Percentiles rank a stretch among this genome's conserved stretches.
Evolutionary conservation across 495 filamentous ascomycete genomes (phyloP).

Genomic region (Penicillium cosmopolitanum): DNA sequence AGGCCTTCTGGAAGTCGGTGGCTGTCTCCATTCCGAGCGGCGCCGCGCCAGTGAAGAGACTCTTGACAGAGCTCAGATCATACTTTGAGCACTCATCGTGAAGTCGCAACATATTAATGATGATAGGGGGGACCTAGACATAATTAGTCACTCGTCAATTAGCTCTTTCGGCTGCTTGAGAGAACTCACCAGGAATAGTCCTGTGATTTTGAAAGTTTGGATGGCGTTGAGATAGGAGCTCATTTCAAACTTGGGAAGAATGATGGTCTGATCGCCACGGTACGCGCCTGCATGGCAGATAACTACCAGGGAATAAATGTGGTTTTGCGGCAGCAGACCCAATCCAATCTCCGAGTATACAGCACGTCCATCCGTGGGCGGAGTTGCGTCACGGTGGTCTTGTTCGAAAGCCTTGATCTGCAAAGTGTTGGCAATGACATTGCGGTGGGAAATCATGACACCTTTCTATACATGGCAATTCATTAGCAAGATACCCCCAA

Average conservation of each 20-base stretch:
- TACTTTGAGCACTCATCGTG: slow-evolving; percentile 65
- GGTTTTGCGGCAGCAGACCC: slow-evolving; percentile 79
- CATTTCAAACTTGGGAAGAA: slow-evolving; percentile 87
- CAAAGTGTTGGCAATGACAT: slow-evolving; percentile 84
- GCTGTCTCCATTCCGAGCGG: slow-evolving; percentile 82
- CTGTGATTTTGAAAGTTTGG: slow-evolving; percentile 71
- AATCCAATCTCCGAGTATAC: slow-evolving; percentile 62
- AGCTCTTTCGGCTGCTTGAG: not conserved
- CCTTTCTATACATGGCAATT: slow-evolving; percentile 66
- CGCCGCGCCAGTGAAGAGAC: slow-evolving; percentile 80
- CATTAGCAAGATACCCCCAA: not conserved
- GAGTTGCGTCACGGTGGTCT: slow-evolving; percentile 42
- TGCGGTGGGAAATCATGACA: slow-evolving; percentile 88
- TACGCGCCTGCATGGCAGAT: slow-evolving; percentile 70
- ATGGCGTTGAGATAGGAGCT: slow-evolving; percentile 65
- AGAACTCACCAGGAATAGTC: slow-evolving; percentile 64
- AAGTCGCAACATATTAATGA: slow-evolving; percentile 78
- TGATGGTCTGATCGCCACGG: slow-evolving; percentile 75
- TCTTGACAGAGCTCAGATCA: slow-evolving; percentile 69
- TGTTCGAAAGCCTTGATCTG: slow-evolving; percentile 63
- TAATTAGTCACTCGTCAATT: not conserved
- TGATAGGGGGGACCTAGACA: slow-evolving; percentile 77
- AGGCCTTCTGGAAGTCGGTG: slow-evolving; percentile 63
- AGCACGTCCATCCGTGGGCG: slow-evolving; percentile 36
- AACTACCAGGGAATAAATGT: slow-evolving; percentile 85